Evolutionary conservation across 2,329 filamentous ascomycete species (phyloP).

Genomic region (Venturia oleaginea): DNA sequence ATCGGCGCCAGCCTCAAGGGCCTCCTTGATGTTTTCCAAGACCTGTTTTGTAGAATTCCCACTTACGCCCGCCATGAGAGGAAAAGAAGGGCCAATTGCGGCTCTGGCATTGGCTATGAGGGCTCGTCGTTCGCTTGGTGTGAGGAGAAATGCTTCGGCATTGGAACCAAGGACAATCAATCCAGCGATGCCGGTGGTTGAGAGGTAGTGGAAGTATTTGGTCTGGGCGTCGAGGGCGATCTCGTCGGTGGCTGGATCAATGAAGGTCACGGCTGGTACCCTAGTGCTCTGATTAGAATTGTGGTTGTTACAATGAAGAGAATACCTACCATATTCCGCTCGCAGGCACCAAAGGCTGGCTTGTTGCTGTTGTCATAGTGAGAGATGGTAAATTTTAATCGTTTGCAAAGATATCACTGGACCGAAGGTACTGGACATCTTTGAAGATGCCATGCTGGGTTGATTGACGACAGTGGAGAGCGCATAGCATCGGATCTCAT

Average conservation of each 20-base stretch:
- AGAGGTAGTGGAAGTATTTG: conserved; percentile 37
- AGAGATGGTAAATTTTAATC: background rate
- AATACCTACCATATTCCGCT: background rate
- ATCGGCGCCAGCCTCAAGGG: conserved; percentile 32
- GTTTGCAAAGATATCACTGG: no score
- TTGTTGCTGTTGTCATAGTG: background rate
- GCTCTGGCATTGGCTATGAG: conserved; percentile 33
- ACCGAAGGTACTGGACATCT: background rate
- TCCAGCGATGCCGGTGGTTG: conserved; percentile 33
- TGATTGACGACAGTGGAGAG: background rate
- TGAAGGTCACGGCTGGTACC: conserved; percentile 37
- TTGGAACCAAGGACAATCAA: conserved; percentile 40
- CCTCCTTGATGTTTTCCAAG: conserved; percentile 34
- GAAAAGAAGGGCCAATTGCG: conserved; percentile 33
- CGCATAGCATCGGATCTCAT: conserved; percentile 1
- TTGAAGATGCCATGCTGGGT: background rate
- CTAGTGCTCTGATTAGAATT: background rate
- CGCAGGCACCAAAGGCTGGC: background rate
- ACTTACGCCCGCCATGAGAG: conserved; percentile 36
- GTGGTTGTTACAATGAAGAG: background rate
- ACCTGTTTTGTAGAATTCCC: conserved; percentile 36
- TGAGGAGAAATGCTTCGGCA: conserved; percentile 38
- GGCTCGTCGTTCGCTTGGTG: conserved; percentile 32
- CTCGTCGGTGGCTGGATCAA: conserved; percentile 30
- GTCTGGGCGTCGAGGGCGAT: conserved; percentile 34